Conservation (phyloP, 2,329 filamentous ascomycete genomes). For the Phialophora tarda region DNA sequence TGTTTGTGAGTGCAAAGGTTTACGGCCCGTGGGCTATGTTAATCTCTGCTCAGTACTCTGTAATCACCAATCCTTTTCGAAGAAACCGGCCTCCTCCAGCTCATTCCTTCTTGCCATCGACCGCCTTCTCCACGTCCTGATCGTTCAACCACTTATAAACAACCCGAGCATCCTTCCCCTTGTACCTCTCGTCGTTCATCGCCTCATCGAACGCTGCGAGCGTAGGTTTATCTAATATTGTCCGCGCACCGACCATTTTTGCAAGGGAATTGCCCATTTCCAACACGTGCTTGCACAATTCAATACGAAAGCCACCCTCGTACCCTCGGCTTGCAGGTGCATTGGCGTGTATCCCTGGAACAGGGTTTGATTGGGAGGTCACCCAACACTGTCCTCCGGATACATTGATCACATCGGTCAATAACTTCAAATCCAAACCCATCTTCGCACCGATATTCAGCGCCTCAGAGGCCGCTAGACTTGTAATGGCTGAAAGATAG, state of each 20-base stretch:
- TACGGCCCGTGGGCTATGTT: background rate
- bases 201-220: slow-evolving; percentile 60
- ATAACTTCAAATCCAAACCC: slow-evolving; percentile 40
- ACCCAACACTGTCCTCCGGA: slow-evolving; percentile 42
- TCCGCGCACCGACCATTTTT: slow-evolving; percentile 56
- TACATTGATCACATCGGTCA: slow-evolving; percentile 42
- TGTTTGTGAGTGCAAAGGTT: background rate
- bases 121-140: slow-evolving; percentile 19
- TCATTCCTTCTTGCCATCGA: slow-evolving; percentile 12
- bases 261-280: slow-evolving; percentile 61
- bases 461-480: slow-evolving; percentile 40
- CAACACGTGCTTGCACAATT: slow-evolving; percentile 67
- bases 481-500: slow-evolving; percentile 41
- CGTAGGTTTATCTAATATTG: slow-evolving; percentile 58
- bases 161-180: slow-evolving; percentile 62
- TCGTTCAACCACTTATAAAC: slow-evolving; percentile 62
- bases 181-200: slow-evolving; percentile 58
- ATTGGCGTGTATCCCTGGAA: slow-evolving; percentile 50
- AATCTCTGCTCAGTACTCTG: background rate
- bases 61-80: background rate
- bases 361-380: slow-evolving; percentile 41
- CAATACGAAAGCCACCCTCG: slow-evolving; percentile 57
- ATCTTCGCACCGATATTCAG: slow-evolving; percentile 43
- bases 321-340: slow-evolving; percentile 48
- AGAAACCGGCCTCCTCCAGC: background rate